These are phyloP conservation scores for Drechslerella dactyloides DNA, from an alignment of 2,329 filamentous ascomycete species.

Conservation along the genomic window DNA sequence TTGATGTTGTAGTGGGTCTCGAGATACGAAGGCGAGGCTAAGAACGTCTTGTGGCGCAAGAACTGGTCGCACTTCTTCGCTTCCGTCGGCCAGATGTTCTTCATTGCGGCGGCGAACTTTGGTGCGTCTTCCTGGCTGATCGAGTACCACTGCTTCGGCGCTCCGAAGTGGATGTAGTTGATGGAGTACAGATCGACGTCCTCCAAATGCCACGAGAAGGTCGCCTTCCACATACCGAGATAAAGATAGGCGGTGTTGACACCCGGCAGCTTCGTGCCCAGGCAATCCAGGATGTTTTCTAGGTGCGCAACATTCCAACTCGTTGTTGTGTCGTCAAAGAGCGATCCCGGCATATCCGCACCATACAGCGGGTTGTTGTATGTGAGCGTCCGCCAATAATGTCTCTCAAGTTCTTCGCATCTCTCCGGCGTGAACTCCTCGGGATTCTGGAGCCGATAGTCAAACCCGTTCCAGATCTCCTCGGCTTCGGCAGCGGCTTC, in stretches of 20 bases:
- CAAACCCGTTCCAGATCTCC: slow-evolving; percentile 80
- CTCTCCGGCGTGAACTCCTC: slow-evolving; percentile 89
- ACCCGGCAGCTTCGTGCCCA: slow-evolving; percentile 93
- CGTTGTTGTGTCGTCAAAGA: slow-evolving; percentile 85
- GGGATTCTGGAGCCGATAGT: slow-evolving; percentile 82
- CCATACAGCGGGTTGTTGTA: slow-evolving; percentile 95
- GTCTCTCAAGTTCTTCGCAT: slow-evolving; percentile 90
- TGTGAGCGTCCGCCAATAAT: slow-evolving; percentile 96
- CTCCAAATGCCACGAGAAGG: slow-evolving; percentile 98
- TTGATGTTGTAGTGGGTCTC: slow-evolving; percentile 85
- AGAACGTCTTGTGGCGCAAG: slow-evolving; percentile 93
- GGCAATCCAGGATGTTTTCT: slow-evolving; percentile 87
- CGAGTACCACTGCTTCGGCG: slow-evolving; percentile 99
- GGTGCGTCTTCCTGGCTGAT: slow-evolving; percentile 95
- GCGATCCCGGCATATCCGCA: slow-evolving; percentile 91
- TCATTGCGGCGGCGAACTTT: slow-evolving; percentile 93
- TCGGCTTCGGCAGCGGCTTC: slow-evolving; percentile 51
- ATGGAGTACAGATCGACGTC: slow-evolving; percentile 99
- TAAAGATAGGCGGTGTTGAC: slow-evolving; percentile 99
- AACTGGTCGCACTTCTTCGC: slow-evolving; percentile 97
- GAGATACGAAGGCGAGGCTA: slow-evolving; percentile 88
- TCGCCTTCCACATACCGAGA: slow-evolving; percentile 99
- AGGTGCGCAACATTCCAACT: slow-evolving; percentile 95
- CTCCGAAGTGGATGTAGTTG: slow-evolving; percentile 98
- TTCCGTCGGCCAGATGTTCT: slow-evolving; percentile 88